These are phyloP conservation scores for Leishmania gerbilli DNA, from an alignment of 208 protist genomes.

Conservation along the genomic window DNA sequence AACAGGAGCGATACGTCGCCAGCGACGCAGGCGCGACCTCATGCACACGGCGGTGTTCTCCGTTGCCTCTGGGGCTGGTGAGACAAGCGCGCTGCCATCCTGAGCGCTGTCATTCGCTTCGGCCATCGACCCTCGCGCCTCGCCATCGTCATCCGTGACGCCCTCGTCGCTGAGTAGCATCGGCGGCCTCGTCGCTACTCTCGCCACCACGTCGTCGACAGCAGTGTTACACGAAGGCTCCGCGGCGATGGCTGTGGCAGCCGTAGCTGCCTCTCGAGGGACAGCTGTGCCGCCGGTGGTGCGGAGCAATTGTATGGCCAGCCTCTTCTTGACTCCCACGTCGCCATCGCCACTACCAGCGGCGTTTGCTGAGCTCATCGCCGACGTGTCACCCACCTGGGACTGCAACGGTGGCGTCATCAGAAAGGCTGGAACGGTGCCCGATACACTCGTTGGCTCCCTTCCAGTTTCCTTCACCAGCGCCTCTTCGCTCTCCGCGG, in stretches of 20 bases:
- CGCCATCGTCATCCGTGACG: background rate
- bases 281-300: background rate
- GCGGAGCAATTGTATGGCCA: background rate
- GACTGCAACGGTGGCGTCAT: background rate
- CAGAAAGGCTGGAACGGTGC: background rate
- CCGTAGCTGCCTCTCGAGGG: background rate
- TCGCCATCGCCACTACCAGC: background rate
- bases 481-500: background rate
- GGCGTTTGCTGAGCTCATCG: background rate
- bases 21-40: constrained; percentile 3
- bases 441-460: background rate
- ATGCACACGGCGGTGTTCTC: background rate
- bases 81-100: background rate
- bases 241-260: background rate
- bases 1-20: constrained; percentile 16
- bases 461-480: background rate
- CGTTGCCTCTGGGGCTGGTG: background rate
- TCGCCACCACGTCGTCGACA: background rate
- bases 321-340: background rate
- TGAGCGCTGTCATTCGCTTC: background rate
- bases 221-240: background rate
- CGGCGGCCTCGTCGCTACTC: background rate
- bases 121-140: background rate
- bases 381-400: background rate
- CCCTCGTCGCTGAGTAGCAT: constrained; percentile 9